phyloP scores from a whole-genome alignment of 2,329 filamentous ascomycete genomes.

The Exophiala calicioides region DNA sequence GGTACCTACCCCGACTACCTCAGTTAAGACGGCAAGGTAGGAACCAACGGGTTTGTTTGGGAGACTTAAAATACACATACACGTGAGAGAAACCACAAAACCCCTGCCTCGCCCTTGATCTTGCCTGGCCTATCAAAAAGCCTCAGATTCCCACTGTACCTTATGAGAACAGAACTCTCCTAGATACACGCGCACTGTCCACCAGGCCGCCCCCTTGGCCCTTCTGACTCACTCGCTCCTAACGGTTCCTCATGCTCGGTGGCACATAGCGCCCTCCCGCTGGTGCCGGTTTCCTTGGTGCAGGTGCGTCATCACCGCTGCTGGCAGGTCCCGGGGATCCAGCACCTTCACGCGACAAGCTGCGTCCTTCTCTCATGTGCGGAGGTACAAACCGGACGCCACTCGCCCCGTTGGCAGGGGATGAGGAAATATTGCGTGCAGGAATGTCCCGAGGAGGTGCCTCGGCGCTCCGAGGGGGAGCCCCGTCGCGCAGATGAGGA shows the following conservation, averaged over 20 bases:
- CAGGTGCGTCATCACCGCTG: slow-evolving; percentile 22
- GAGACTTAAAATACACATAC: too few species aligned
- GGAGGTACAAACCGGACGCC: slow-evolving; percentile 38
- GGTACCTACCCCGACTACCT: too few species aligned
- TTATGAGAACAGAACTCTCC: too few species aligned
- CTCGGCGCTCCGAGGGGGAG: slow-evolving; percentile 18
- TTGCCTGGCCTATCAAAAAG: too few species aligned
- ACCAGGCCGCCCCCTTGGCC: background rate
- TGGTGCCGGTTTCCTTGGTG: slow-evolving; percentile 21
- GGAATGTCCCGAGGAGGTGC: slow-evolving; percentile 34
- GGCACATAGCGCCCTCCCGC: slow-evolving; percentile 28
- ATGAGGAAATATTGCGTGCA: slow-evolving; percentile 29
- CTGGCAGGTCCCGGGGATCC: slow-evolving; percentile 21
- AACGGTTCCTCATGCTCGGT: slow-evolving; percentile 29
- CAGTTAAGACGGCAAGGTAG: too few species aligned
- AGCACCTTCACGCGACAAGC: slow-evolving; percentile 24
- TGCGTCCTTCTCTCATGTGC: slow-evolving; percentile 35
- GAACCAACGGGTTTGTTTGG: too few species aligned
- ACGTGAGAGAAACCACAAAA: too few species aligned
- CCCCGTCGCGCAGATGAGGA: slow-evolving; percentile 42
- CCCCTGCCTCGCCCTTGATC: too few species aligned
- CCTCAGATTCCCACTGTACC: too few species aligned
- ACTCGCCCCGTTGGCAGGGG: slow-evolving; percentile 34
- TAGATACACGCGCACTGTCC: background rate
- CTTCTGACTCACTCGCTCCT: slow-evolving; percentile 5